Percentiles rank a stretch among this genome's conserved stretches.
phyloP scores from a whole-genome alignment of 768 basidiomycete genomes.

The Calocera viscosa region DNA sequence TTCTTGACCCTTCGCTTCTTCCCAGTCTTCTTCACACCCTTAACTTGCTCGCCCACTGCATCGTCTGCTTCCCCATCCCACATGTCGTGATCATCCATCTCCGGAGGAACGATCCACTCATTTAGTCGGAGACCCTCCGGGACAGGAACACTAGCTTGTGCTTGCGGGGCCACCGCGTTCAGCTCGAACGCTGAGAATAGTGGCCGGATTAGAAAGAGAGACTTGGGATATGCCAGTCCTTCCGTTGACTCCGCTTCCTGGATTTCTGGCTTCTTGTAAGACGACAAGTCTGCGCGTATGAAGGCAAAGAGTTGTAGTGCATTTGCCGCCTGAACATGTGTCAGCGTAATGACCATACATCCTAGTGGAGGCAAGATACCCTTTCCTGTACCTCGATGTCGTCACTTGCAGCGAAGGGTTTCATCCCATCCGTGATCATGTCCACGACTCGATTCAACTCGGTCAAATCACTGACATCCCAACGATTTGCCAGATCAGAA shows the following conservation, averaged over 20 bases:
- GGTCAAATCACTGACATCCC: constrained; percentile 59
- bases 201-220: constrained; percentile 71
- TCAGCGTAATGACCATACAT: not conserved
- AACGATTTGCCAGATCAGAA: constrained; percentile 57
- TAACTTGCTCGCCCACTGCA: constrained; percentile 28
- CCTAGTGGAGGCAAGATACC: constrained; percentile 31
- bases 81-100: constrained; percentile 27
- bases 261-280: constrained; percentile 36
- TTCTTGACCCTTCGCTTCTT: constrained; percentile 40
- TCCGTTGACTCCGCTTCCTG: constrained; percentile 25
- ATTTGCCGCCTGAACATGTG: constrained; percentile 56
- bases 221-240: constrained; percentile 63
- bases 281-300: constrained; percentile 56
- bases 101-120: constrained; percentile 64
- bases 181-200: constrained; percentile 68
- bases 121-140: constrained; percentile 84
- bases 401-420: constrained; percentile 44
- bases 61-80: constrained; percentile 25
- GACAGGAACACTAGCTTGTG: constrained; percentile 67
- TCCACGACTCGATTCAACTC: constrained; percentile 55
- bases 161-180: constrained; percentile 65
- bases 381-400: constrained; percentile 90
- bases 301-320: constrained; percentile 61
- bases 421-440: constrained; percentile 45
- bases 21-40: constrained; percentile 25